Conservation (phyloP, 257 asterid genomes). For the Solanum dulcamara region DNA sequence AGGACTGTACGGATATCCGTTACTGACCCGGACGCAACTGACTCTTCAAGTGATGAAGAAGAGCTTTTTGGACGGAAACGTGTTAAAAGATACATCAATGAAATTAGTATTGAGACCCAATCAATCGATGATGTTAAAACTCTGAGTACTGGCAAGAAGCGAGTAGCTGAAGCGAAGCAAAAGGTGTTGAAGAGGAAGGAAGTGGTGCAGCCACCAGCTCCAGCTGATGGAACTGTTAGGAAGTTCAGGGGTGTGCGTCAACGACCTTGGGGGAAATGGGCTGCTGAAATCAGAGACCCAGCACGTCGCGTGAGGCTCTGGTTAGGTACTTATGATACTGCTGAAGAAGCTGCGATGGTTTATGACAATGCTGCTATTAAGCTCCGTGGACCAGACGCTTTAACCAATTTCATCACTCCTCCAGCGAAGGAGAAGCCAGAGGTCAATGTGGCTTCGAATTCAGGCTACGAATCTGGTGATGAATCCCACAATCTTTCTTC, state of each 20-base stretch:
- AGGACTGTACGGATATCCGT: constrained; percentile 10
- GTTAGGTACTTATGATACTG: constrained; percentile 43
- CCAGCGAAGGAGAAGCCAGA: not conserved
- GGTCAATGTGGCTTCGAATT: not conserved
- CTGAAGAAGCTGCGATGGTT: constrained; percentile 46
- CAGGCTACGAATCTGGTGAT: constrained; percentile 8
- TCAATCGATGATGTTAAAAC: not conserved
- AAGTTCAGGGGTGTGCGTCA: constrained; percentile 44
- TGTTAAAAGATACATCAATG: constrained; percentile 13
- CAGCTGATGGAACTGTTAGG: not conserved
- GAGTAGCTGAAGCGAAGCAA: not conserved
- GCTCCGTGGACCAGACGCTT: constrained; percentile 39
- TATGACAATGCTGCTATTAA: constrained; percentile 38
- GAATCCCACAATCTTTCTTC: constrained; percentile 6
- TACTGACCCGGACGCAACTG: constrained; percentile 20
- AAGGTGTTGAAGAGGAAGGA: constrained; percentile 1
- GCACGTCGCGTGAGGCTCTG: constrained; percentile 30
- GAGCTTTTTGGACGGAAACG: not conserved
- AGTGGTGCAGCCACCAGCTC: not conserved
- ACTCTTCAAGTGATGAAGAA: constrained; percentile 13
- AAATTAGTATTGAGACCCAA: not conserved
- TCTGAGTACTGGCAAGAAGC: not conserved
- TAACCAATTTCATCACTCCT: constrained; percentile 30
- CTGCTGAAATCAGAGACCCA: constrained; percentile 44
- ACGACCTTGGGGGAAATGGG: constrained; percentile 49